phyloP scores from a whole-genome alignment of 371 early-diverging fungal genomes.

The Mortierella sp. region DNA sequence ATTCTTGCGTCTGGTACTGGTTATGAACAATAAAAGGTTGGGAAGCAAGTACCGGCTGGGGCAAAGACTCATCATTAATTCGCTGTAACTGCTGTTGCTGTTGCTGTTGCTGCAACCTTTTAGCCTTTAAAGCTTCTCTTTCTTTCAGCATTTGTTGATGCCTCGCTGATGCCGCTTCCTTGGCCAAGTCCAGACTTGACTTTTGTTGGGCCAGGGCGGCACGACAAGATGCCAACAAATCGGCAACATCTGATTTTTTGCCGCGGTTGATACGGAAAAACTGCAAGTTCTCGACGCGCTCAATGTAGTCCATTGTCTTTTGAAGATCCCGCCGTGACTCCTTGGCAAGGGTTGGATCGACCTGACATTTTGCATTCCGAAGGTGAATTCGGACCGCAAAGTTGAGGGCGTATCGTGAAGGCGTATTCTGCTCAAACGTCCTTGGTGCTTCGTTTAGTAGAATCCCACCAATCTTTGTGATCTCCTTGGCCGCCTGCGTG shows the following conservation, averaged over 20 bases:
- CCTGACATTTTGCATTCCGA: conserved; percentile 44
- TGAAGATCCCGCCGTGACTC: conserved; percentile 49
- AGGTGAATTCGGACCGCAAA: conserved; percentile 56
- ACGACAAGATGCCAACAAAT: conserved; percentile 47
- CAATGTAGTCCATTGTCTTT: conserved; percentile 53
- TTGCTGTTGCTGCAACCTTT: conserved; percentile 8
- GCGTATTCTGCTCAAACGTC: conserved; percentile 48
- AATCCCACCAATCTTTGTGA: conserved; percentile 51
- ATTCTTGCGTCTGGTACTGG: neutral
- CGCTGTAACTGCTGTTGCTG: conserved; percentile 14
- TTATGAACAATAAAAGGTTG: conserved; percentile 6
- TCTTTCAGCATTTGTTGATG: conserved; percentile 35
- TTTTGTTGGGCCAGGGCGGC: conserved; percentile 50
- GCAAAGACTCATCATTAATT: conserved; percentile 1
- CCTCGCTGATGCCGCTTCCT: conserved; percentile 44
- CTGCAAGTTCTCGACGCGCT: conserved; percentile 47
- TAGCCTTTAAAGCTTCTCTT: conserved; percentile 18
- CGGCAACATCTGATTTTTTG: conserved; percentile 52
- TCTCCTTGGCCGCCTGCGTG: conserved; percentile 55
- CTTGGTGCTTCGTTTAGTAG: conserved; percentile 45
- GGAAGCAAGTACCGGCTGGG: conserved; percentile 27
- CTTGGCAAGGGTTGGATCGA: conserved; percentile 27
- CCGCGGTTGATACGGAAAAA: conserved; percentile 53
- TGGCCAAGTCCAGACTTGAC: conserved; percentile 44
- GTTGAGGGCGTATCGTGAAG: conserved; percentile 44